These are phyloP conservation scores for Sordariomycetes sp. DNA, from an alignment of 2,329 filamentous ascomycete species.

Conservation along the genomic window DNA sequence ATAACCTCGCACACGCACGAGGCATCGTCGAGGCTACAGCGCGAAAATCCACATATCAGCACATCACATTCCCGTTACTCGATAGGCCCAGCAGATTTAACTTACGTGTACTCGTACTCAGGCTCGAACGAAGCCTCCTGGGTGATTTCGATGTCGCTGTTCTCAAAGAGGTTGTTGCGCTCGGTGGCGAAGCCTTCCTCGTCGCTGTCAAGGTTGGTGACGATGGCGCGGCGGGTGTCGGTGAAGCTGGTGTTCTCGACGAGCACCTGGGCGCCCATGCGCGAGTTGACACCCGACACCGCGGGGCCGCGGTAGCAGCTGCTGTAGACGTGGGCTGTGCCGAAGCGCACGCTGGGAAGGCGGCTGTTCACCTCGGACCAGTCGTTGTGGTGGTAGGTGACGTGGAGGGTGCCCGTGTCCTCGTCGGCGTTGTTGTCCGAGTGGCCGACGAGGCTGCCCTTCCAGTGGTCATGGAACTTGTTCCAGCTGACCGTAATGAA, in stretches of 20 bases:
- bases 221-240: slow-evolving; percentile 24
- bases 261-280: slow-evolving; percentile 36
- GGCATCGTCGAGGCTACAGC: slow-evolving; percentile 14
- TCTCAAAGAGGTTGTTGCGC: slow-evolving; percentile 28
- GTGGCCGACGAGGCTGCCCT: slow-evolving; percentile 47
- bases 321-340: slow-evolving; percentile 37
- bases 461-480: slow-evolving; percentile 31
- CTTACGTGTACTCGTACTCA: slow-evolving; percentile 18
- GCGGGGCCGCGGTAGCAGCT: slow-evolving; percentile 28
- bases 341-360: slow-evolving; percentile 45
- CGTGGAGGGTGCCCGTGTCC: slow-evolving; percentile 41
- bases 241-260: slow-evolving; percentile 37
- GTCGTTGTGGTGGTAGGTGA: slow-evolving; percentile 50
- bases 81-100: neutral
- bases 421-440: slow-evolving; percentile 42
- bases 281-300: slow-evolving; percentile 37
- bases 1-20: slow-evolving; percentile 9
- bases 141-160: slow-evolving; percentile 19
- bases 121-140: slow-evolving; percentile 15
- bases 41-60: neutral
- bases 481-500: slow-evolving; percentile 26
- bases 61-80: slow-evolving; percentile 12
- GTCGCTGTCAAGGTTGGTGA: slow-evolving; percentile 27
- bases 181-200: slow-evolving; percentile 27
- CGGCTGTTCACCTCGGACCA: slow-evolving; percentile 47